Evolutionary conservation across 805 yeast genomes (phyloP), one percentile per base, ranked within the genome.

Genomic region (Candida sakaeoensis): DNA sequence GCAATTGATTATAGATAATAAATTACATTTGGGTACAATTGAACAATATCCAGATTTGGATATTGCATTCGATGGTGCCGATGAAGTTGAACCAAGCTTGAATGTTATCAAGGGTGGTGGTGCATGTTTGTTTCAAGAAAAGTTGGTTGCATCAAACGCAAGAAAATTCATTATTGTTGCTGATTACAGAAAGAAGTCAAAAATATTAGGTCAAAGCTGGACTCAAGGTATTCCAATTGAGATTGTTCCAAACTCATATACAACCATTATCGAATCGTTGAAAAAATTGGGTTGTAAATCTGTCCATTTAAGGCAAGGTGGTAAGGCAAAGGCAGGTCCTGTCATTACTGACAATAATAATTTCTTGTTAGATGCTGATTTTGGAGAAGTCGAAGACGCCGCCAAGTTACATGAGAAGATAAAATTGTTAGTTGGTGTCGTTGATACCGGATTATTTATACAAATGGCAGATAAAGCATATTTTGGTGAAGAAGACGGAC

Each of bases 91-190:
- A 61, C 57, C 77, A 4, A 57, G 72, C 15, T 72, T 93, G 52
- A 86, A 89, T 57, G 80, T 90, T 53, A 93, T 93, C 60, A 93
- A 93, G 65, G 99, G 99, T 50, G 99, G 99, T 36, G 99, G 99
- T 30, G 99, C 97, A 2, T 93, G 99, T 62, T 71, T 89, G 47
- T 83, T 93, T 67, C 99, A 91, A 67, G 99, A 93, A 61, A 93
- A 93, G 65, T 72, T 93, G 39, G 96, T 93, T 10, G 96, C 96
- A 13, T 74, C 78, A 41, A 79, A 87, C 45, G 80, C 96, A 3
- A 68, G 75, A 43, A 76, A 75, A 52, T 89, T 91, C 55, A 70
- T 93, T 19, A 74, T 91, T 15, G 97, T 93, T 37, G 99, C 98
- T 2, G 99, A 93, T 63, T 83, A 79, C 58, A 74, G 96, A 55